Evolutionary conservation across 495 filamentous ascomycete genomes (phyloP).

Genomic region (Astrothelium macrocarpum): DNA sequence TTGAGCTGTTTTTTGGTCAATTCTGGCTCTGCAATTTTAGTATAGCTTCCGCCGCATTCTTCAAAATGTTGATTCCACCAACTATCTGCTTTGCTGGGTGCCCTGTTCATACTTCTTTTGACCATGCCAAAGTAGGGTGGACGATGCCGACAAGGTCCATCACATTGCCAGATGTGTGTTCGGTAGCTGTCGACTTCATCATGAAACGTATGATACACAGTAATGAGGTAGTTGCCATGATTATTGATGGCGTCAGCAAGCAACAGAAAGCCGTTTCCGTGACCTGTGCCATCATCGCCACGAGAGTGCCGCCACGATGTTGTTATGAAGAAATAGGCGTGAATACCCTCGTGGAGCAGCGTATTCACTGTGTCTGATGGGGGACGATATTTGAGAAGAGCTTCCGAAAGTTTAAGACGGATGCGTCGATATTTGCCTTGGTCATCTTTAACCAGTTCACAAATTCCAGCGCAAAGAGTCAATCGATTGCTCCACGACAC

Average conservation of each 20-base stretch:
- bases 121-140: slow-evolving; percentile 30
- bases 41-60: slow-evolving; percentile 29
- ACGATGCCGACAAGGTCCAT: slow-evolving; percentile 23
- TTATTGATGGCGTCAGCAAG: slow-evolving; percentile 30
- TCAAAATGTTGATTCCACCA: slow-evolving; percentile 28
- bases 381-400: slow-evolving; percentile 30
- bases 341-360: slow-evolving; percentile 32
- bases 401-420: slow-evolving; percentile 28
- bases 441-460: slow-evolving; percentile 28
- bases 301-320: slow-evolving; percentile 29
- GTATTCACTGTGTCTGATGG: slow-evolving; percentile 29
- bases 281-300: slow-evolving; percentile 30
- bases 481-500: slow-evolving; percentile 28
- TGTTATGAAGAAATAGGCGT: slow-evolving; percentile 34
- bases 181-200: slow-evolving; percentile 31
- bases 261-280: slow-evolving; percentile 29
- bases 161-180: slow-evolving; percentile 32
- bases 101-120: slow-evolving; percentile 31
- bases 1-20: slow-evolving; percentile 25
- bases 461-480: slow-evolving; percentile 33
- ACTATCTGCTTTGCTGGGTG: slow-evolving; percentile 27
- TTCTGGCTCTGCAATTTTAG: slow-evolving; percentile 28
- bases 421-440: slow-evolving; percentile 27
- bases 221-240: slow-evolving; percentile 26
- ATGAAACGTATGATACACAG: slow-evolving; percentile 30